Conservation (phyloP, 768 basidiomycete species). For the Russula emetica region DNA sequence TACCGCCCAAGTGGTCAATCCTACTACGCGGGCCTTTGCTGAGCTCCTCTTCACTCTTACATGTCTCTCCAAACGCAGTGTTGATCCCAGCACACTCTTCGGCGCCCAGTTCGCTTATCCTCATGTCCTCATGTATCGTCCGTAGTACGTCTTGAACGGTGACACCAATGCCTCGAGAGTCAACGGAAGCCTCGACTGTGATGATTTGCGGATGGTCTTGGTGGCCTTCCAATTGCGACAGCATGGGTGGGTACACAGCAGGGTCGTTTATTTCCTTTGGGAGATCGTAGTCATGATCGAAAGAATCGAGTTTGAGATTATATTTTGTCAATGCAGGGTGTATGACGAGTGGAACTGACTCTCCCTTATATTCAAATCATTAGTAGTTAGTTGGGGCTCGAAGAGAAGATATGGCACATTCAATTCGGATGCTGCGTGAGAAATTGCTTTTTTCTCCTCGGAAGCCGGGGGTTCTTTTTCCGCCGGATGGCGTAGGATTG, state of each 20-base stretch:
- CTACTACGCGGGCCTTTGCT: not conserved
- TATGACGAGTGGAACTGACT: not conserved
- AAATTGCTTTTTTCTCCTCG: conserved; percentile 4
- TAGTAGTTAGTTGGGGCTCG: not conserved
- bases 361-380: not conserved
- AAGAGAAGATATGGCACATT: not conserved
- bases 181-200: not conserved
- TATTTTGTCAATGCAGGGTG: not conserved
- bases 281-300: not conserved
- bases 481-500: not conserved
- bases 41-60: not conserved
- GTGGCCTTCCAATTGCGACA: not conserved
- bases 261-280: not conserved
- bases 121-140: not conserved
- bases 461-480: not conserved
- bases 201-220: not conserved
- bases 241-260: conserved; percentile 1
- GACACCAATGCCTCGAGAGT: not conserved
- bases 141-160: not conserved
- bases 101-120: not conserved
- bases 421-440: not conserved
- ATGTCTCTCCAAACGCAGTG: not conserved
- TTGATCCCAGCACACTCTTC: not conserved
- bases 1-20: not conserved
- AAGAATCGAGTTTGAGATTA: not conserved